These are phyloP conservation scores for Fraxinus quadrangulata DNA, from an alignment of 257 asterid species.

Conservation along the genomic window DNA sequence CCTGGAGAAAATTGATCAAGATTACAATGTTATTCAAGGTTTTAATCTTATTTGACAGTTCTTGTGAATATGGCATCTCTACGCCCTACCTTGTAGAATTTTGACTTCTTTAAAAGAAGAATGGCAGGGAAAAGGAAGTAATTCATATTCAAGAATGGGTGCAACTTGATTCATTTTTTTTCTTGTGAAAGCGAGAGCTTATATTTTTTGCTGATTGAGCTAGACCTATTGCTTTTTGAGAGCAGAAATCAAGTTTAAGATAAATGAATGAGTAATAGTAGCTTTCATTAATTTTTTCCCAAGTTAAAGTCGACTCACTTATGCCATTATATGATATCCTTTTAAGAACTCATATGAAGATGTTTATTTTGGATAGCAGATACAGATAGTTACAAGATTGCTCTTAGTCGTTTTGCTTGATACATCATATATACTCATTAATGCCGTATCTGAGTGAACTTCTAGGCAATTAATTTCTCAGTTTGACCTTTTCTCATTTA, in stretches of 20 bases:
- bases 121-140: not conserved
- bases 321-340: not conserved
- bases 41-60: slow-evolving; percentile 24
- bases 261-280: slow-evolving; percentile 8
- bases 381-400: not conserved
- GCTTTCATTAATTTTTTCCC: slow-evolving; percentile 4
- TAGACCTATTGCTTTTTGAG: slow-evolving; percentile 15
- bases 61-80: slow-evolving; percentile 15
- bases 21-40: slow-evolving; percentile 88
- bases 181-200: slow-evolving; percentile 12
- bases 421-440: not conserved
- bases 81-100: not conserved
- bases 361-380: slow-evolving; percentile 7
- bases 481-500: not conserved
- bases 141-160: not conserved
- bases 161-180: not conserved
- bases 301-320: too few species aligned
- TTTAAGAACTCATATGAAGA: not conserved
- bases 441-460: not conserved
- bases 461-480: slow-evolving; percentile 4
- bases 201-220: slow-evolving; percentile 2
- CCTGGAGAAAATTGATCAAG: slow-evolving; percentile 84
- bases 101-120: not conserved
- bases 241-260: not conserved
- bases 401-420: slow-evolving; percentile 8